These are phyloP conservation scores for Sclerotinia glacialis DNA, from an alignment of 2,329 filamentous ascomycete genomes.

Conservation along the genomic window DNA sequence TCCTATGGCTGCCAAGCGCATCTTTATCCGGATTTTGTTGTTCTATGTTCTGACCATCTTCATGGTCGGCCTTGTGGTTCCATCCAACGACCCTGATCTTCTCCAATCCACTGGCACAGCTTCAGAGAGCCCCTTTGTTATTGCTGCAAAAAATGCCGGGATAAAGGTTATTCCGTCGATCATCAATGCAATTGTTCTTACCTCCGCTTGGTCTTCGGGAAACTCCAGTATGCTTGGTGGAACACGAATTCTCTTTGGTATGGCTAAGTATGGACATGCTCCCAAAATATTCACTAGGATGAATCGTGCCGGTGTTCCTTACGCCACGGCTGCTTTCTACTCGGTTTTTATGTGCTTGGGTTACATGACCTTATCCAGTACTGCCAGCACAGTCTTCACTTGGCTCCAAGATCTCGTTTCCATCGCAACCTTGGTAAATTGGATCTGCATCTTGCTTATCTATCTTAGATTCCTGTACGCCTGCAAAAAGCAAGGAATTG, in stretches of 20 bases:
- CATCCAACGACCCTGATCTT: constrained; percentile 51
- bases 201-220: constrained; percentile 65
- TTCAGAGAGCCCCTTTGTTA: constrained; percentile 62
- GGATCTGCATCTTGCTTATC: constrained; percentile 59
- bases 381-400: constrained; percentile 60
- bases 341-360: constrained; percentile 59
- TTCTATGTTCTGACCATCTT: constrained; percentile 52
- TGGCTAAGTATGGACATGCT: constrained; percentile 54
- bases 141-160: constrained; percentile 65
- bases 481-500: constrained; percentile 54
- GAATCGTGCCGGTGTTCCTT: constrained; percentile 55
- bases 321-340: constrained; percentile 55
- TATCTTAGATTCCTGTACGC: constrained; percentile 56
- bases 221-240: constrained; percentile 64
- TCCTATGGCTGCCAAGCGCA: constrained; percentile 49
- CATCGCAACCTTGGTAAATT: constrained; percentile 61
- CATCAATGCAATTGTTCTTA: constrained; percentile 74
- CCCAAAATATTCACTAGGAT: constrained; percentile 53
- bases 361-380: constrained; percentile 63
- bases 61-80: constrained; percentile 55
- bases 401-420: constrained; percentile 63
- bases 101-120: constrained; percentile 47
- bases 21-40: constrained; percentile 54
- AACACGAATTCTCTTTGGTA: constrained; percentile 57
- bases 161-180: constrained; percentile 66